Conservation (phyloP, 1,284 basidiomycete species). For the Puccinia coronata region DNA sequence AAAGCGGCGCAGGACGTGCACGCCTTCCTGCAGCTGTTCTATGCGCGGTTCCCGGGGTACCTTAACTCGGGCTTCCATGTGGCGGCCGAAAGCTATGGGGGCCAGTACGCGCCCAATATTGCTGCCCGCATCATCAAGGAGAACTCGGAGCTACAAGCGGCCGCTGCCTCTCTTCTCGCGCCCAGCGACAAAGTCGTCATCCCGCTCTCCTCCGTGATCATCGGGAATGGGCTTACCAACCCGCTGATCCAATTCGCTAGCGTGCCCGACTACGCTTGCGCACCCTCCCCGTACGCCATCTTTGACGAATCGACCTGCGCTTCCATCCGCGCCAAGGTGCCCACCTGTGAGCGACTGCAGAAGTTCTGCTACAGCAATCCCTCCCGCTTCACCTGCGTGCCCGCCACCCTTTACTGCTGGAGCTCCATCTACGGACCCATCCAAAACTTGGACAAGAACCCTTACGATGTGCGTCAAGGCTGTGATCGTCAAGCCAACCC, state of each 20-base stretch:
- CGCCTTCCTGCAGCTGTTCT: slow-evolving; percentile 60
- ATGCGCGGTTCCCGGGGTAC: slow-evolving; percentile 57
- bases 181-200: slow-evolving; percentile 63
- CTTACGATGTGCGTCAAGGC: slow-evolving; percentile 77
- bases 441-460: slow-evolving; percentile 62
- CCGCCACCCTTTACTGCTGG: slow-evolving; percentile 62
- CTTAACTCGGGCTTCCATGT: slow-evolving; percentile 58
- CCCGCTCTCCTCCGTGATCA: slow-evolving; percentile 74
- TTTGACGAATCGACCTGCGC: slow-evolving; percentile 64
- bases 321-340: slow-evolving; percentile 57
- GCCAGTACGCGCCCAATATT: slow-evolving; percentile 77
- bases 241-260: slow-evolving; percentile 66
- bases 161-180: slow-evolving; percentile 57
- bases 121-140: slow-evolving; percentile 72
- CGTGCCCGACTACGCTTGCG: slow-evolving; percentile 78
- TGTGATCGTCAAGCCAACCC: slow-evolving; percentile 71
- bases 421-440: slow-evolving; percentile 62
- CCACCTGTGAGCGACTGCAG: slow-evolving; percentile 59
- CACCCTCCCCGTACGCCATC: slow-evolving; percentile 68
- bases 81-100: slow-evolving; percentile 67
- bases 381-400: slow-evolving; percentile 65
- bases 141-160: slow-evolving; percentile 64
- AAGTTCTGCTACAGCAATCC: slow-evolving; percentile 59
- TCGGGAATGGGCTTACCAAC: slow-evolving; percentile 80
- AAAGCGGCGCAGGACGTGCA: slow-evolving; percentile 56